Evolutionary conservation across 805 yeast species (phyloP), one percentile per base, ranked within the genome.

Genomic region (Yamadazyma sp.): DNA sequence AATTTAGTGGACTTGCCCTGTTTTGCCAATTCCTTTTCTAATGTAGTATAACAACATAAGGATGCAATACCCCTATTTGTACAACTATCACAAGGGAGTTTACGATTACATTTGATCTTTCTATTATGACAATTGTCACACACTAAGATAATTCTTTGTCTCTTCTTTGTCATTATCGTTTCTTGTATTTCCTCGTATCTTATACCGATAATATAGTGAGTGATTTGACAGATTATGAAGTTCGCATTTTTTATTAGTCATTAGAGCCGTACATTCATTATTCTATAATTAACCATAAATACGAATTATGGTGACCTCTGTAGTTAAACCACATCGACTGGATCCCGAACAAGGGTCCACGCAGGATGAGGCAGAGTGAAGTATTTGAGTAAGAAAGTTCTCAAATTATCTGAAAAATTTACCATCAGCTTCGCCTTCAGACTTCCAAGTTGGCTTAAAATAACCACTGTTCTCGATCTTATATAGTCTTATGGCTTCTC

Each of bases 401-500:
- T n/a, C n/a, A n/a, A n/a, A n/a, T 49, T 50, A 83, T 47, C 91
- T 64, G 47, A 84, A 86, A 70, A 84, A 58, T 55, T 71, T 55
- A 0, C 91, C 91, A 48, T 80, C 83, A 2, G 80, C 76, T 31
- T 75, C 84, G 4, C 81, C 81, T 51, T 82, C 86, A 6, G 70
- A 57, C 38, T 89, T 67, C 86, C 89, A 83, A 35, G 77, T 76
- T 1, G 81, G 73, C 18, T 21, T 30, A 16, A 30, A 20, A 15
- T 11, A 4, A 5, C 33, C 33, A 20, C 23, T 79, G 33, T 73
- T 76, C 49, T 88, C 95, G 27, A 71, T 44, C 45, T 76, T 78
- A 46, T 80, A 83, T 31, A 83, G 56, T 47, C 94, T 67, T 91
- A 94, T 86, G 1, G 96, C 96, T 49, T 87, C 95, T 33, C 94